Evolutionary conservation across 305 asterid species (phyloP), one percentile per base, ranked within the genome.

Genomic region (Fraxinus sp.): DNA sequence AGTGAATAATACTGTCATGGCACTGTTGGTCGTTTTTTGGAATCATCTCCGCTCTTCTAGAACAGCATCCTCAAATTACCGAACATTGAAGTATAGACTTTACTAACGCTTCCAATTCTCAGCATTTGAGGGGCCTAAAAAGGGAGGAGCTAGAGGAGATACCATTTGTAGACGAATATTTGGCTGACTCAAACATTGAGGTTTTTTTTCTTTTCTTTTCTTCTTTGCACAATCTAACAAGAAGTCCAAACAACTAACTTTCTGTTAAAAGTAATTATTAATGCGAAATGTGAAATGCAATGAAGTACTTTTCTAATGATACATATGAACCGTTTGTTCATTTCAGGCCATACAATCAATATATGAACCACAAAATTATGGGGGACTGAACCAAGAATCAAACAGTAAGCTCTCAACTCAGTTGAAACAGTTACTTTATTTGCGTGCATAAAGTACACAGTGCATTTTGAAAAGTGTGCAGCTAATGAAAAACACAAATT

Each of bases 121-220:
- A 96, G 99, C 88, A 91, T 86, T 83, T 96, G 89, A 91, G 87
- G 85, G 91, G 78, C 82, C 75, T 91, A 76, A 88, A 89, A 81
- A 93, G 85, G 87, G 93, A 92, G 84, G 93, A 87, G 92, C 89
- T 91, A 84, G 92, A 91, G 68, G 97, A 94, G 92, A 90, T 96
- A 84, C 94, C 96, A 79, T 89, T 88, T 75, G 87, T 86, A 81
- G 75, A 87, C 16, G 98, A 94, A 52, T 78, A 92, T 70, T 83
- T 94, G 57, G 89, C 81, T 36, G 97, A 96, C 88, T 79, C 96
- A 59, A 86, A 87, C 76, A 76, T 80, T 13, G 97, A 93, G 99
- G 99, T 94, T 90, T 86, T 57, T 30, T 4, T 11, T 5, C 1
- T 30, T 68, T 13, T 30, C 39, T 4, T 30, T 1, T 16, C 18